A percentile compares a stretch with the other conserved stretches of the same genome.
Evolutionary conservation across 306 rosid species (phyloP).

Genomic region (Ormosia emarginata): DNA sequence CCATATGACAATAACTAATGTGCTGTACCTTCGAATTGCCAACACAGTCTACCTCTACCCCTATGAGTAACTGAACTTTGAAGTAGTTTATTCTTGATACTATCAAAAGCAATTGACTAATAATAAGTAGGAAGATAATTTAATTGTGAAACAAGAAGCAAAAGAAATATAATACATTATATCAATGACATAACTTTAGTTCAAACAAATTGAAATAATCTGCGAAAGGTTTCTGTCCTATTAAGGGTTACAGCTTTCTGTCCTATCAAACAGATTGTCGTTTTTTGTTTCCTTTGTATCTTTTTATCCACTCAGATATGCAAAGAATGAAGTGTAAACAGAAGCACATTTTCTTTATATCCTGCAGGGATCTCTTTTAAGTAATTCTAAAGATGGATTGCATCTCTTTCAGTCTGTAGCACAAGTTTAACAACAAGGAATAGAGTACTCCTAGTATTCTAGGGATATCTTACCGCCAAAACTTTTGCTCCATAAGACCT

Average conservation of each 20-base stretch:
- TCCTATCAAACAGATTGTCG: not conserved
- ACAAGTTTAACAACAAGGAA: slow-evolving; percentile 9
- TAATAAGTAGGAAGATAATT: not conserved
- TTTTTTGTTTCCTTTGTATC: not conserved
- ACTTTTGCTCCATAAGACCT: slow-evolving; percentile 64
- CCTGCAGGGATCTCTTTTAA: not conserved
- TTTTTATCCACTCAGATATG: not conserved
- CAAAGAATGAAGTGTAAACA: not conserved
- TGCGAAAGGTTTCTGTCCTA: not conserved
- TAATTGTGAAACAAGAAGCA: not conserved
- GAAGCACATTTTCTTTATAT: not conserved
- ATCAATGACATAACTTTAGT: not conserved
- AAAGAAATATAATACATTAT: not conserved
- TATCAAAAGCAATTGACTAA: not conserved
- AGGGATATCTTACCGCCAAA: slow-evolving; percentile 47
- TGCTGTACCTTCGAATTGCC: not conserved
- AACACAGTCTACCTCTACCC: not conserved
- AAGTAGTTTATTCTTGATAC: not conserved
- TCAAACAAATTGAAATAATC: not conserved
- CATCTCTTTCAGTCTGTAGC: not conserved
- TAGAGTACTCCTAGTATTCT: not conserved
- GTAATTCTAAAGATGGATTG: not conserved
- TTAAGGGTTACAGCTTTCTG: not conserved
- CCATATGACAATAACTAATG: not conserved
- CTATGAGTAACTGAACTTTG: not conserved